A percentile compares a stretch with the other conserved stretches of the same genome.
Evolutionary conservation across 2,329 filamentous ascomycete species (phyloP).

Genomic region (Dactylonectria macrodidyma): DNA sequence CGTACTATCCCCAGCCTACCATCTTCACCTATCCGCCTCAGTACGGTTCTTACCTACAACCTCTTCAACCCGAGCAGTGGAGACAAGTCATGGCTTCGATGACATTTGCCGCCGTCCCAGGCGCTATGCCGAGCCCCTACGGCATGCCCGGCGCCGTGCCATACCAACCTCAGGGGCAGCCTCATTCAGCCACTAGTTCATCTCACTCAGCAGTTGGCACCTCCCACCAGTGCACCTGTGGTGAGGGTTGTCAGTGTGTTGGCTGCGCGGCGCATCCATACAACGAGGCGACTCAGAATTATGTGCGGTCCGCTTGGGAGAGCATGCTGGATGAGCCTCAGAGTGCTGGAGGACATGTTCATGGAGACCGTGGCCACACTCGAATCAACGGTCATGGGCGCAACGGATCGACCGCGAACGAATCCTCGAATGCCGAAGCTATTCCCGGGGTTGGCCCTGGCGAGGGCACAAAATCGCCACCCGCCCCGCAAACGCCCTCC

Average conservation of each 20-base stretch:
- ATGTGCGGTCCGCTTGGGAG: conserved; percentile 65
- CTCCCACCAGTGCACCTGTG: conserved; percentile 71
- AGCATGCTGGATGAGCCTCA: conserved; percentile 56
- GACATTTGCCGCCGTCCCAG: conserved; percentile 55
- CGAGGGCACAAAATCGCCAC: conserved; percentile 55
- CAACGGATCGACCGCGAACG: conserved; percentile 40
- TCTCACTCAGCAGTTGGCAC: conserved; percentile 48
- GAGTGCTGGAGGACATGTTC: conserved; percentile 33
- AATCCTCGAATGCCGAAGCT: conserved; percentile 36
- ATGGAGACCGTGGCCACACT: conserved; percentile 42
- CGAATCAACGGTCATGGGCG: conserved; percentile 45
- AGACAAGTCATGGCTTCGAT: conserved; percentile 61
- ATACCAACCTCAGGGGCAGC: conserved; percentile 38
- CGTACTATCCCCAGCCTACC: conserved; percentile 60
- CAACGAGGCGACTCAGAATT: conserved; percentile 72
- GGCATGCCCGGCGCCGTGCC: conserved; percentile 42
- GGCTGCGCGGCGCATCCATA: conserved; percentile 79
- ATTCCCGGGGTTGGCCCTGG: conserved; percentile 28
- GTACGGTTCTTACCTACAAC: conserved; percentile 69
- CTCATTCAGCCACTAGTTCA: conserved; percentile 44
- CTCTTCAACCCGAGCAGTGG: conserved; percentile 69
- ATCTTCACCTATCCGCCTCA: conserved; percentile 68
- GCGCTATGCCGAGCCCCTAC: conserved; percentile 47
- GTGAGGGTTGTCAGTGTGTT: conserved; percentile 76
- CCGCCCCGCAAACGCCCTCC: conserved; percentile 62